Evolutionary conservation across 2,329 filamentous ascomycete genomes (phyloP).

Genomic region (Cucurbitaria berberidis): DNA sequence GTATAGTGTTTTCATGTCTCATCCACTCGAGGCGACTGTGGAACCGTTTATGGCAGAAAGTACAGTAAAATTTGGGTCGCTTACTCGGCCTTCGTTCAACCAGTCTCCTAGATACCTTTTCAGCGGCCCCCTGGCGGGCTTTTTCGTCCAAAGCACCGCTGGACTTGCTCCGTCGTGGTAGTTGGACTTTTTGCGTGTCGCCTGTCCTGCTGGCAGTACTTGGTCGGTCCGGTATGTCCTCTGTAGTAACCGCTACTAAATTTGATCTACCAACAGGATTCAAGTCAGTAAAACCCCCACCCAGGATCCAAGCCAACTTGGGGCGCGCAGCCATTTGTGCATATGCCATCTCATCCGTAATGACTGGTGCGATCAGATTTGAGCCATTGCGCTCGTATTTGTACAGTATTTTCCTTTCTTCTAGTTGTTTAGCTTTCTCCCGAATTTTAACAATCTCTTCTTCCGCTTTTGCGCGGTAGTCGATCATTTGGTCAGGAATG

Average conservation of each 20-base stretch:
- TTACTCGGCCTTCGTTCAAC: conserved; percentile 19
- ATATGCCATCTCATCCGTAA: conserved; percentile 30
- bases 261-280: conserved; percentile 20
- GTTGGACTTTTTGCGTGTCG: neutral
- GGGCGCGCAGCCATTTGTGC: conserved; percentile 27
- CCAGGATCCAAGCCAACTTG: conserved; percentile 33
- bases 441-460: conserved; percentile 26
- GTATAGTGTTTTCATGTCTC: conserved; percentile 67
- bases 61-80: conserved; percentile 31
- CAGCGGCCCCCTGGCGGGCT: conserved; percentile 5
- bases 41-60: conserved; percentile 34
- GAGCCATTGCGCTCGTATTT: conserved; percentile 10
- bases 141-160: conserved; percentile 20
- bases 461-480: conserved; percentile 25
- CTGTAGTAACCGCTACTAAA: conserved; percentile 9
- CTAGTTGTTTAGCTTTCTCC: conserved; percentile 22
- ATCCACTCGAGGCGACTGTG: conserved; percentile 60
- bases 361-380: conserved; percentile 2
- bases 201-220: conserved; percentile 11
- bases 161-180: conserved; percentile 20
- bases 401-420: conserved; percentile 14
- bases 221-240: conserved; percentile 15
- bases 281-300: conserved; percentile 15
- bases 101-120: neutral
- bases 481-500: conserved; percentile 10